Conservation (phyloP, 1,139 yeast genomes). For the Wickerhamomyces sp. region DNA sequence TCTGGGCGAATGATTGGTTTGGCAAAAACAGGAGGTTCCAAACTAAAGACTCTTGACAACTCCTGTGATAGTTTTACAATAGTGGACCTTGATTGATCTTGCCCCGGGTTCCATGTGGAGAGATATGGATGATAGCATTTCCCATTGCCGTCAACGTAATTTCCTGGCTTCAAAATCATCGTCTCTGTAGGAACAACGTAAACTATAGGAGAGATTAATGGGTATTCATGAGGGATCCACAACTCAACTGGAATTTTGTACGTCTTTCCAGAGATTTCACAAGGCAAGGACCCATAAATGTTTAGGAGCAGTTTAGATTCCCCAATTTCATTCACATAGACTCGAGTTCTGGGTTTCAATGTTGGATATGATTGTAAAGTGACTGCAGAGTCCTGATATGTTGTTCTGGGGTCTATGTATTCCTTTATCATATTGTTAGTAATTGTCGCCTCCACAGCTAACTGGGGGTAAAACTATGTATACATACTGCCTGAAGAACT, state of each 20-base stretch:
- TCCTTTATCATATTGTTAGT: conserved; percentile 20
- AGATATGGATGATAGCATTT: conserved; percentile 65
- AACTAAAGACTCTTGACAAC: conserved; percentile 37
- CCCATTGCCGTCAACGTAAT: conserved; percentile 72
- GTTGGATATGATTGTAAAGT: conserved; percentile 46
- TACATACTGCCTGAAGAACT: conserved; percentile 43
- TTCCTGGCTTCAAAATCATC: conserved; percentile 53
- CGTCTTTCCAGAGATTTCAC: conserved; percentile 26
- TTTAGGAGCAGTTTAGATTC: conserved; percentile 54
- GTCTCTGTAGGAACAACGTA: conserved; percentile 51
- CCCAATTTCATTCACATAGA: conserved; percentile 60
- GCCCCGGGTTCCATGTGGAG: conserved; percentile 46
- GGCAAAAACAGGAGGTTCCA: conserved; percentile 48
- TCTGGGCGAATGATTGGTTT: conserved; percentile 24
- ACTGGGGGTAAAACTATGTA: not conserved
- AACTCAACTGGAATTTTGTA: conserved; percentile 56
- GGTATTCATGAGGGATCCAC: conserved; percentile 77
- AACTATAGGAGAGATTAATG: conserved; percentile 54
- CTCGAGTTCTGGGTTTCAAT: conserved; percentile 66
- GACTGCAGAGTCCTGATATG: conserved; percentile 59
- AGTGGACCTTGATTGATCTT: conserved; percentile 3
- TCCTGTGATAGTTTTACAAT: conserved; percentile 30
- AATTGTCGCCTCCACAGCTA: too few species aligned
- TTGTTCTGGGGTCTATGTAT: conserved; percentile 41
- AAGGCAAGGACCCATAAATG: conserved; percentile 52